Conservation (phyloP, 2,329 filamentous ascomycete genomes). For the Curvularia eragrostidis region DNA sequence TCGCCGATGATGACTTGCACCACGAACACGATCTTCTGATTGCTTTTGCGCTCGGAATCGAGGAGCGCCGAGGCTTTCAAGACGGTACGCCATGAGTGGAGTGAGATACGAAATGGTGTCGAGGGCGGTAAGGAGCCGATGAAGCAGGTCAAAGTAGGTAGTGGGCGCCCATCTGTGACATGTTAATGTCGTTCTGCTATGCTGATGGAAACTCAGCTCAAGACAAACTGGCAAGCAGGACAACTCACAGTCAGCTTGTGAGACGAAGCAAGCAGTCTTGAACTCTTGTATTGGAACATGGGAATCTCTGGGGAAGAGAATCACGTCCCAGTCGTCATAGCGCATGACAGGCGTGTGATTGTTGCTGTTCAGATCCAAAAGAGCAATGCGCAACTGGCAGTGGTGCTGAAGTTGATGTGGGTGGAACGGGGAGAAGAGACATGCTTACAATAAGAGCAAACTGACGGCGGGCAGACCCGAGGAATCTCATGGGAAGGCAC, state of each 20-base stretch:
- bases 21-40: constrained; percentile 37
- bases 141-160: constrained; percentile 43
- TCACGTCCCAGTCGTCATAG: constrained; percentile 85
- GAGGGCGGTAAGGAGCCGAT: constrained; percentile 34
- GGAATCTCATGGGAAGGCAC: constrained; percentile 14
- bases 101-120: constrained; percentile 45
- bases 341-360: constrained; percentile 66
- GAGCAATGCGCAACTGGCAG: constrained; percentile 25
- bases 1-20: constrained; percentile 42
- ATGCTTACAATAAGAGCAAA: constrained; percentile 8
- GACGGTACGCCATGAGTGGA: constrained; percentile 43
- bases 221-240: neutral
- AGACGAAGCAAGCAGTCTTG: constrained; percentile 76
- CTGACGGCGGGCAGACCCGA: neutral
- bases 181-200: constrained; percentile 1
- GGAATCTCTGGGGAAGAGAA: constrained; percentile 73
- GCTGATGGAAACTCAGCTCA: neutral
- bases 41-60: constrained; percentile 32
- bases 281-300: constrained; percentile 82
- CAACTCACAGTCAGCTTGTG: constrained; percentile 54
- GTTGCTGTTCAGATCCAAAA: constrained; percentile 24
- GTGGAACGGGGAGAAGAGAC: constrained; percentile 10
- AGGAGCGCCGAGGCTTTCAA: constrained; percentile 37
- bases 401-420: constrained; percentile 10
- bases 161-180: constrained; percentile 33